Conservation (phyloP, 2,329 filamentous ascomycete genomes). For the Botryotinia calthae region DNA sequence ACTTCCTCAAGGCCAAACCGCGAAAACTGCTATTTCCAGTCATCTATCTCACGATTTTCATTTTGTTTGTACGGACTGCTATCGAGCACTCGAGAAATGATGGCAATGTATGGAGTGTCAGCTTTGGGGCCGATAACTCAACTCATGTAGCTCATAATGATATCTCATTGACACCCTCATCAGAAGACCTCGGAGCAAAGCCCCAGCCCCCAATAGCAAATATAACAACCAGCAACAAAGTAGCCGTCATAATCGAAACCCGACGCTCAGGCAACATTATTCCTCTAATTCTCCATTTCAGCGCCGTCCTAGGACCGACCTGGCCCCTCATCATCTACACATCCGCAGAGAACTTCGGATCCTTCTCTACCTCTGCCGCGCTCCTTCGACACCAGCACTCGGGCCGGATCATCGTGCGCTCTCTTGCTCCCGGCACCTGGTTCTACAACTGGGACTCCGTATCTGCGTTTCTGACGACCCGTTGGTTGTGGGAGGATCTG, state of each 20-base stretch:
- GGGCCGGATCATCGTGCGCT: conserved; percentile 40
- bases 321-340: conserved; percentile 49
- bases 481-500: conserved; percentile 40
- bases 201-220: conserved; percentile 25
- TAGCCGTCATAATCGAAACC: conserved; percentile 43
- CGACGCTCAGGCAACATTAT: conserved; percentile 38
- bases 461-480: conserved; percentile 38
- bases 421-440: conserved; percentile 40
- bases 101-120: neutral
- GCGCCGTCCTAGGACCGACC: conserved; percentile 42
- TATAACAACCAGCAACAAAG: conserved; percentile 33
- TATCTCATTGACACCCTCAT: neutral
- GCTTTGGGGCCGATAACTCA: neutral
- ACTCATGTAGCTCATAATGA: neutral
- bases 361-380: conserved; percentile 39
- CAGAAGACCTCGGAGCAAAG: neutral
- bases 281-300: conserved; percentile 43
- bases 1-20: conserved; percentile 16
- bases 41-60: conserved; percentile 8
- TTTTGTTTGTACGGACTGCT: conserved; percentile 12
- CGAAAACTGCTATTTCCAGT: conserved; percentile 15
- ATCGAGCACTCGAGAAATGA: neutral
- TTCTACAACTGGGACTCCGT: conserved; percentile 41
- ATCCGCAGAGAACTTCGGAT: conserved; percentile 30
- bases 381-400: conserved; percentile 40